A percentile compares a stretch with the other conserved stretches of the same genome.
Evolutionary conservation across 2,329 filamentous ascomycete genomes (phyloP).

Genomic region (Nemania abortiva): DNA sequence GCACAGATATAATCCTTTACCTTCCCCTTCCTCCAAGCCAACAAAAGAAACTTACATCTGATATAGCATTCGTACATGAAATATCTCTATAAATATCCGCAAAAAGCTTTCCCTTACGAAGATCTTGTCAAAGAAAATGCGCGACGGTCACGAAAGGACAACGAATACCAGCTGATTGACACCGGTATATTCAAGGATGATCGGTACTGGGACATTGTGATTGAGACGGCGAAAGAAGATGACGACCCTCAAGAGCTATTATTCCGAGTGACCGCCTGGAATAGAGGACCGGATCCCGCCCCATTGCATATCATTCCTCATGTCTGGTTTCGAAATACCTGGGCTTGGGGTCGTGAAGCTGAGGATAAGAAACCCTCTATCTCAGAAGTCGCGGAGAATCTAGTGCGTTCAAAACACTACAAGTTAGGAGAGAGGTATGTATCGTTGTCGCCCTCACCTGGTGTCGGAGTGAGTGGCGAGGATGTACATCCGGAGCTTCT

Average conservation of each 20-base stretch:
- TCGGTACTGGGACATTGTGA: constrained; percentile 96
- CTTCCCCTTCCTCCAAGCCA: not conserved
- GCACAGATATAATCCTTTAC: not conserved
- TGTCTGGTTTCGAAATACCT: constrained; percentile 97
- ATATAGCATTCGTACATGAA: constrained; percentile 98
- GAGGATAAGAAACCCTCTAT: constrained; percentile 85
- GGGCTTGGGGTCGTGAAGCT: constrained; percentile 89
- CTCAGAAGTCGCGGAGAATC: constrained; percentile 71
- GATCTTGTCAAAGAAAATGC: constrained; percentile 88
- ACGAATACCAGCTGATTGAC: constrained; percentile 92
- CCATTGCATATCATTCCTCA: constrained; percentile 95
- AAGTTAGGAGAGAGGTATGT: constrained; percentile 86
- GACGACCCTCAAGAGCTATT: constrained; percentile 91
- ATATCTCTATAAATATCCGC: constrained; percentile 96
- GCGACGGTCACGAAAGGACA: constrained; percentile 77
- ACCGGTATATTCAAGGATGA: constrained; percentile 90
- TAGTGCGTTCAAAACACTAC: constrained; percentile 81
- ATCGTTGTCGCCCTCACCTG: constrained; percentile 89
- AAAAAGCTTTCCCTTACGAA: constrained; percentile 91
- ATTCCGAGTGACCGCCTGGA: constrained; percentile 96
- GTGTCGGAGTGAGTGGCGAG: constrained; percentile 79
- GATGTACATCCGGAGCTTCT: constrained; percentile 88
- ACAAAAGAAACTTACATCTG: constrained; percentile 34
- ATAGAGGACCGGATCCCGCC: constrained; percentile 89
- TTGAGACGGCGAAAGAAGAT: constrained; percentile 95